Base-by-base conservation (phyloP, 345 rosid genomes). In the Mangifera indica region DNA sequence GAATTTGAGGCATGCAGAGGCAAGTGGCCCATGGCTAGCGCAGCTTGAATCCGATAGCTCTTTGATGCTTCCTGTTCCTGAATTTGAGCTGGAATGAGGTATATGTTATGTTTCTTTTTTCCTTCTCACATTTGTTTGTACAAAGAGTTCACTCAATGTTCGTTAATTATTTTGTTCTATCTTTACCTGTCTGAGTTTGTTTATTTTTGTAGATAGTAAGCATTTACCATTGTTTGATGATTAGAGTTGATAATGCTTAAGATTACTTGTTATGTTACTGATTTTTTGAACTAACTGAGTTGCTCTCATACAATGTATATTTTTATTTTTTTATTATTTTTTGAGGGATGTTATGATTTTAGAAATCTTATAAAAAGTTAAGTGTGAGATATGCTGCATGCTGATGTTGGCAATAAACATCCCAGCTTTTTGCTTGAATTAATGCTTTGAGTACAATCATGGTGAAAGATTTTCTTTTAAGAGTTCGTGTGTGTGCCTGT, bases 21-120 rank as follows among this genome's bases (percentile, higher is more conserved):
- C 83, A 32, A 71, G 77, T 7, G 85, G 88, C 26, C 83, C 88
- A 7, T 77, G 84, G 81, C 73, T 84, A 56, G 81, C 80, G 15
- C 78, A 78, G 72, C 79, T 78, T 52, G 81, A 82, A 44, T 66
- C 81, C 2, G 87, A 84, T 29, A 57, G 60, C 49, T 18, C 15
- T 37, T 7, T 44, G 66, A 66, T 63, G 74, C 81, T 66, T 21
- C 55, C 75, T 3, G 21, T 9, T 51, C 77, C 78, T 51, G 85
- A 78, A 63, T 71, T 71, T 70, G 89, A 87, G 83, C 69, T 81
- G 75, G 88, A 82, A 73, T 74, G 77, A 83, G 53, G 45, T 67
- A 63, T 72, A 66, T 63, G 55, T 56, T 7, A 53, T 40, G 5
- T 40, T 62, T 56, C 15, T 37, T 42, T 18, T 24, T 70, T 29